A percentile compares a stretch with the other conserved stretches of the same genome.
Evolutionary conservation across 768 basidiomycete genomes (phyloP).

Genomic region (Russula emetica): DNA sequence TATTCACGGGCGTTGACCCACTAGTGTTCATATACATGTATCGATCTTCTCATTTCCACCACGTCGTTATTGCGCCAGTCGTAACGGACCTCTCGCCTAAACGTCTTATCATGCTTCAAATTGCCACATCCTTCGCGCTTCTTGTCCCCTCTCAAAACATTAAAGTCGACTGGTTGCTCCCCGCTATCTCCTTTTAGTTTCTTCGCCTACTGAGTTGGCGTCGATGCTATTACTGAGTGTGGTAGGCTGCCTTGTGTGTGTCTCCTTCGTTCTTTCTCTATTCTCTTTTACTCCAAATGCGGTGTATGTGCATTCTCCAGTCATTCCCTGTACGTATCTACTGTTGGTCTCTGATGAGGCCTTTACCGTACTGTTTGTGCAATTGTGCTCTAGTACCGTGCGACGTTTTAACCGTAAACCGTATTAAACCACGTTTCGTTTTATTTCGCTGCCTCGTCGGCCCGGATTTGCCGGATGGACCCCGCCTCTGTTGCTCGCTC

Average conservation of each 20-base stretch:
- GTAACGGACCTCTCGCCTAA: conserved; percentile 19
- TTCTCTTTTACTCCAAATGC: conserved; percentile 16
- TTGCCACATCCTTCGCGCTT: conserved; percentile 17
- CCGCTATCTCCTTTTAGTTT: conserved; percentile 1
- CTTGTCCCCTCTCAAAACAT: conserved; percentile 16
- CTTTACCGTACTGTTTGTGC: conserved; percentile 29
- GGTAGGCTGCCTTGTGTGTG: conserved; percentile 19
- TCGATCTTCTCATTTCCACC: conserved; percentile 24
- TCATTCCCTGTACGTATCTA: conserved; percentile 29
- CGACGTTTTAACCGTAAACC: conserved; percentile 24
- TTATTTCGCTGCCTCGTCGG: neutral
- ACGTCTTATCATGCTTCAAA: conserved; percentile 15
- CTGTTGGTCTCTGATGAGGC: conserved; percentile 18
- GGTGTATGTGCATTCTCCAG: conserved; percentile 24
- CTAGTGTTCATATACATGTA: conserved; percentile 30
- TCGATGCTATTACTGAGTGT: conserved; percentile 3
- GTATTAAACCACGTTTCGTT: conserved; percentile 18
- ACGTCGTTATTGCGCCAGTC: conserved; percentile 23
- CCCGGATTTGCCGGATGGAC: conserved; percentile 11
- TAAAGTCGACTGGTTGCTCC: conserved; percentile 12
- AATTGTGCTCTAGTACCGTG: conserved; percentile 24
- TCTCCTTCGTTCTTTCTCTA: conserved; percentile 15
- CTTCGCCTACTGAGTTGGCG: conserved; percentile 17
- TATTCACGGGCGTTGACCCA: conserved; percentile 29
- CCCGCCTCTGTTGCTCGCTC: conserved; percentile 28